Conservation (phyloP, 495 filamentous ascomycete species). For the Hypoxylon intermedium region DNA sequence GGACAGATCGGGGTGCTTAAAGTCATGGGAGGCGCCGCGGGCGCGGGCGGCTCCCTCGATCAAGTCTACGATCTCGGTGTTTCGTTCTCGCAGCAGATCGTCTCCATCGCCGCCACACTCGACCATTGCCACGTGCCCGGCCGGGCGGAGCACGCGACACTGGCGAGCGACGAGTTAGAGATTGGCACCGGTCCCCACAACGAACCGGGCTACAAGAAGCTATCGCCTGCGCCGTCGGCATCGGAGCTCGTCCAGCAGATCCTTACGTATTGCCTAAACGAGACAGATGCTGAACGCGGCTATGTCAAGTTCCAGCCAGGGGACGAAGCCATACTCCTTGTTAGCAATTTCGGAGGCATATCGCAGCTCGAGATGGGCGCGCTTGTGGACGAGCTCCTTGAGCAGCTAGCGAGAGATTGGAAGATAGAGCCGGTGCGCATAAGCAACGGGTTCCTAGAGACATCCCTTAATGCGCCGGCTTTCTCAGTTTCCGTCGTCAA, state of each 20-base stretch:
- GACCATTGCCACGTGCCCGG: slow-evolving; percentile 72
- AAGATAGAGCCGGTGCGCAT: slow-evolving; percentile 59
- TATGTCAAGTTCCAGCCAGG: slow-evolving; percentile 63
- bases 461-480: slow-evolving; percentile 67
- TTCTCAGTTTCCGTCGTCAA: slow-evolving; percentile 68
- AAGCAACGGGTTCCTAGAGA: slow-evolving; percentile 62
- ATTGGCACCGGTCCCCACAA: slow-evolving; percentile 70
- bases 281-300: slow-evolving; percentile 61
- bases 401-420: slow-evolving; percentile 52
- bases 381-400: slow-evolving; percentile 60
- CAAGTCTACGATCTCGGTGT: slow-evolving; percentile 63
- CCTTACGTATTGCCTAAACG: slow-evolving; percentile 61
- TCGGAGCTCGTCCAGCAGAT: slow-evolving; percentile 62
- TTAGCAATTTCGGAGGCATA: slow-evolving; percentile 71
- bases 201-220: slow-evolving; percentile 64
- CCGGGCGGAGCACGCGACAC: slow-evolving; percentile 59
- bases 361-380: slow-evolving; percentile 67
- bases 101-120: slow-evolving; percentile 65
- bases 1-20: slow-evolving; percentile 59
- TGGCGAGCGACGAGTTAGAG: slow-evolving; percentile 57
- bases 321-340: slow-evolving; percentile 63
- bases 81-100: slow-evolving; percentile 60
- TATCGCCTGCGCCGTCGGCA: slow-evolving; percentile 60
- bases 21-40: slow-evolving; percentile 54
- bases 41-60: slow-evolving; percentile 61